These are phyloP conservation scores for Penicillium nucicola DNA, from an alignment of 495 filamentous ascomycete species.

Conservation along the genomic window DNA sequence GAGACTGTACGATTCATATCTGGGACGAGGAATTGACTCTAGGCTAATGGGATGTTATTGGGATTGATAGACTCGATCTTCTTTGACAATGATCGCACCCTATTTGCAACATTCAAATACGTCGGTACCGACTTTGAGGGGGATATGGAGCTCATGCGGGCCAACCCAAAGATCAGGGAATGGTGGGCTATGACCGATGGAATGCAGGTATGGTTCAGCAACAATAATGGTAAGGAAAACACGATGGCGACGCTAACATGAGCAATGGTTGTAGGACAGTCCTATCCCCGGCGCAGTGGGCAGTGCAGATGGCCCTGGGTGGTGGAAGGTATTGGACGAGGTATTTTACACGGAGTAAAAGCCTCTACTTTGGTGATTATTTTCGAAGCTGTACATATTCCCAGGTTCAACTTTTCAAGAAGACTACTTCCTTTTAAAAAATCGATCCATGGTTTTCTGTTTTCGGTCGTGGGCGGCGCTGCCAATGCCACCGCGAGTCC, in stretches of 20 bases:
- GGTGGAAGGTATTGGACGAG: conserved; percentile 71
- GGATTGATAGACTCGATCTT: conserved; percentile 61
- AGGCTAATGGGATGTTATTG: neutral
- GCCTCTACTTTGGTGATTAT: neutral
- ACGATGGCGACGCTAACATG: neutral
- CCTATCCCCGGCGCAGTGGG: conserved; percentile 60
- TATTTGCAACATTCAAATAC: conserved; percentile 76
- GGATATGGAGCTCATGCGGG: conserved; percentile 70
- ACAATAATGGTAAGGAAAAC: neutral
- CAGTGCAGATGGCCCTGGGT: conserved; percentile 60
- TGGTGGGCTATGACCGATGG: conserved; percentile 79
- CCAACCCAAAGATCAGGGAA: conserved; percentile 65
- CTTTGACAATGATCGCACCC: conserved; percentile 57
- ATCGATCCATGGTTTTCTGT: conserved; percentile 73
- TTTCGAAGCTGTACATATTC: neutral
- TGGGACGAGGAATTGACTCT: neutral
- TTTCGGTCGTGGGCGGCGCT: conserved; percentile 67
- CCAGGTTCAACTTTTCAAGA: conserved; percentile 9
- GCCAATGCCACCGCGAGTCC: conserved; percentile 68
- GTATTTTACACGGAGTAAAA: conserved; percentile 61
- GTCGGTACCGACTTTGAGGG: conserved; percentile 63
- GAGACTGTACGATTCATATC: conserved; percentile 51
- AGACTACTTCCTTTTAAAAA: conserved; percentile 43
- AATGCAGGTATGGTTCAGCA: conserved; percentile 52
- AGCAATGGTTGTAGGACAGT: conserved; percentile 30